Evolutionary conservation across 1,284 basidiomycete genomes (phyloP).

Genomic region (Bjerkandera adusta): DNA sequence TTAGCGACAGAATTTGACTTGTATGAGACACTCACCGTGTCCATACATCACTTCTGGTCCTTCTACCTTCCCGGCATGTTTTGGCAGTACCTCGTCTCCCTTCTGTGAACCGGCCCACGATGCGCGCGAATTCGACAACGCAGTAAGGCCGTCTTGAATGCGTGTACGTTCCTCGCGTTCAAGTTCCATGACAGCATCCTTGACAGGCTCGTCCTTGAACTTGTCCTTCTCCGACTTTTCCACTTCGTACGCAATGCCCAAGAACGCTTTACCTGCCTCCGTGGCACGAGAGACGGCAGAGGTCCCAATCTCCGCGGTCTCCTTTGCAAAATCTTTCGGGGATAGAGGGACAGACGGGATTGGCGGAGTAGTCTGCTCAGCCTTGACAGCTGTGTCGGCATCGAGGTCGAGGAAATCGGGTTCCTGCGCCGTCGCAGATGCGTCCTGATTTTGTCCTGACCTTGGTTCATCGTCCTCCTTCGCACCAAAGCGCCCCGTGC

Average conservation of each 20-base stretch:
- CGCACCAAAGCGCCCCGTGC: conserved; percentile 43
- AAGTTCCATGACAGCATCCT: conserved; percentile 23
- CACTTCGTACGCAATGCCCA: conserved; percentile 28
- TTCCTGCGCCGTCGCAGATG: conserved; percentile 36
- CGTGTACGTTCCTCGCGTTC: conserved; percentile 20
- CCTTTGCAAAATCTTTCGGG: too few relatives aligned
- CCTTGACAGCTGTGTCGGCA: conserved; percentile 30
- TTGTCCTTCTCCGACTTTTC: conserved; percentile 28
- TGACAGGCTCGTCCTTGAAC: conserved; percentile 27
- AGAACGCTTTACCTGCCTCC: conserved; percentile 30
- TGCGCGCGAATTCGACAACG: conserved; percentile 22
- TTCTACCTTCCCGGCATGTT: conserved; percentile 44
- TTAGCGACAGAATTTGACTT: conserved; percentile 14
- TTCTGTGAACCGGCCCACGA: conserved; percentile 20
- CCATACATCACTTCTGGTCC: conserved; percentile 70
- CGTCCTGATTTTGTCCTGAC: conserved; percentile 9
- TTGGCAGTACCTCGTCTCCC: conserved; percentile 54
- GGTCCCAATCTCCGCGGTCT: too few relatives aligned
- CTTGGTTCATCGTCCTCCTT: conserved; percentile 32
- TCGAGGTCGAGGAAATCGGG: conserved; percentile 69
- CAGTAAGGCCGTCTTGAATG: conserved; percentile 24
- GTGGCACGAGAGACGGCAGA: conserved; percentile 25
- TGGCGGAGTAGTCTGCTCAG: conserved; percentile 2
- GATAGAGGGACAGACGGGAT: too few relatives aligned
- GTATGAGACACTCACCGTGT: conserved; percentile 50